Evolutionary conservation across 441 rosid species (phyloP).

Genomic region (Corymbia citriodora): DNA sequence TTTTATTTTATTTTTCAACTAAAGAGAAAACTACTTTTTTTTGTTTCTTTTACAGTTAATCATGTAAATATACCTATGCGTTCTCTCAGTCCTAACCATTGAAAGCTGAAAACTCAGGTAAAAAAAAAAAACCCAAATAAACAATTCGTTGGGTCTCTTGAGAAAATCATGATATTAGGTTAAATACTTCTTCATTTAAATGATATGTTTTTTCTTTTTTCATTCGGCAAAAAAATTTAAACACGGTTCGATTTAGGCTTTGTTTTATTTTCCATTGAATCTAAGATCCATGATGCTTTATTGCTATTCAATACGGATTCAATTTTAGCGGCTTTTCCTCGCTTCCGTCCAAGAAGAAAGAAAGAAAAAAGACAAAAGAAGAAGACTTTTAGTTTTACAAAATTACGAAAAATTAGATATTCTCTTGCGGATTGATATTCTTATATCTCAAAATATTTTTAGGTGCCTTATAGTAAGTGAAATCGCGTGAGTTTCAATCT

Average conservation of each 20-base stretch:
- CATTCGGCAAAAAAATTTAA: fast-evolving
- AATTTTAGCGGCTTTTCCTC: not conserved
- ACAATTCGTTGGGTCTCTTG: not conserved
- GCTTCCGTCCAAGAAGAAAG: not conserved
- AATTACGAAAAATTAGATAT: not conserved
- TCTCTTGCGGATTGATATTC: fast-evolving
- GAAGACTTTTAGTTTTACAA: not conserved
- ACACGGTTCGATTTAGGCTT: not conserved
- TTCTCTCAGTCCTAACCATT: not conserved
- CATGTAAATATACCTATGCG: not conserved
- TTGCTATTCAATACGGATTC: not conserved
- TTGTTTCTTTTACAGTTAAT: not conserved
- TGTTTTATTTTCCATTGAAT: not conserved
- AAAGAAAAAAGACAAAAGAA: not conserved
- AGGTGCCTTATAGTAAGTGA: not conserved
- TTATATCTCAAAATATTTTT: not conserved
- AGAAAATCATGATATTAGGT: not conserved
- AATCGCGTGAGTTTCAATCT: not conserved
- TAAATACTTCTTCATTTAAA: not conserved
- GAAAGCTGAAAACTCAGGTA: not conserved
- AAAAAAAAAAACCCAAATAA: not conserved
- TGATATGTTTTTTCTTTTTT: not conserved
- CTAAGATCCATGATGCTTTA: not conserved
- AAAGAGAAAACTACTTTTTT: not conserved
- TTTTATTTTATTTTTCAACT: not conserved